Conservation (phyloP, 2,329 filamentous ascomycete genomes). For the Colletotrichum gloeosporioides region DNA sequence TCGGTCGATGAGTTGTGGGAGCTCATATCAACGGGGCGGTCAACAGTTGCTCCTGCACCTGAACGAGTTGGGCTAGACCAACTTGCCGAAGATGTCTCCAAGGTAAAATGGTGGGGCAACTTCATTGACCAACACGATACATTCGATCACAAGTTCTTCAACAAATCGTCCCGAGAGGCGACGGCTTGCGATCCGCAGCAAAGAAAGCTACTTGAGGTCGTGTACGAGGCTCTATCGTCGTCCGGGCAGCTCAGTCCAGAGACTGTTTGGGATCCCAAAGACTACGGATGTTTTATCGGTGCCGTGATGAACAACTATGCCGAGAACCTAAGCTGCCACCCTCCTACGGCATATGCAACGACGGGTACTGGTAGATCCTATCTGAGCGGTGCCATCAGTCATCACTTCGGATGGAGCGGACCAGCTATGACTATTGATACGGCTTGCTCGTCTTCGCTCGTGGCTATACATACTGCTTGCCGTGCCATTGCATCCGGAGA, state of each 20-base stretch:
- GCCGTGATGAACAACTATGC: constrained; percentile 43
- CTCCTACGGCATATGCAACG: background rate
- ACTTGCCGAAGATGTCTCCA: background rate
- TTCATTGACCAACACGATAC: constrained; percentile 25
- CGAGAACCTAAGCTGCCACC: constrained; percentile 35
- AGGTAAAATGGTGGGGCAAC: constrained; percentile 23
- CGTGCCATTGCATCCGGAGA: constrained; percentile 36
- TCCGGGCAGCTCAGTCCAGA: constrained; percentile 29
- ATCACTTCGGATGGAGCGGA: constrained; percentile 41
- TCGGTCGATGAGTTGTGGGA: constrained; percentile 41
- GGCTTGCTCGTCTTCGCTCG: constrained; percentile 41
- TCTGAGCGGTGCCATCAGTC: constrained; percentile 34
- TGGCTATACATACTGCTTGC: constrained; percentile 36
- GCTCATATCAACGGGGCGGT: constrained; percentile 20
- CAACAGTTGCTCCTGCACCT: background rate
- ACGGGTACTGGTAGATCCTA: constrained; percentile 38
- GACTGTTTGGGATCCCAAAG: constrained; percentile 24
- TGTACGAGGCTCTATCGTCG: constrained; percentile 44
- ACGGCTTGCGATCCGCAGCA: constrained; percentile 45
- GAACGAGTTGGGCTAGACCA: background rate
- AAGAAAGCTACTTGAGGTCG: constrained; percentile 39
- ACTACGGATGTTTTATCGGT: constrained; percentile 37
- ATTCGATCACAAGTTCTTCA: constrained; percentile 48
- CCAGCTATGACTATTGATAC: constrained; percentile 40
- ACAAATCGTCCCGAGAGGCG: constrained; percentile 38